Evolutionary conservation across 352 stramenopile genomes (phyloP).

Genomic region (Pythium rishiriense): DNA sequence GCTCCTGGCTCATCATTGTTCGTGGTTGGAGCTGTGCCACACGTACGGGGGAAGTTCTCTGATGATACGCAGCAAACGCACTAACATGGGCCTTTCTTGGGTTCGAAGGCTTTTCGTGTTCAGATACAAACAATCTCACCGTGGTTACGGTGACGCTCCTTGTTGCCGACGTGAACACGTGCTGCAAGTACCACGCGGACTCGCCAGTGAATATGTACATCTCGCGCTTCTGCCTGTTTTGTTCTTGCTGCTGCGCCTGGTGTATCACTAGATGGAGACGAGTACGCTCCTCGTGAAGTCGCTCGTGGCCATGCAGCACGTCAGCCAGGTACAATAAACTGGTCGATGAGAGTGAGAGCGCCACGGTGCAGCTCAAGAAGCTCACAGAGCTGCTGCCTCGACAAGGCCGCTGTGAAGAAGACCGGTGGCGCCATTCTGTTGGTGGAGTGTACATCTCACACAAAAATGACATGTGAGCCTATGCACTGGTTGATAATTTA

Average conservation of each 20-base stretch:
- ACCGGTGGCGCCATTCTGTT: conserved; percentile 40
- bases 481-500: too few species aligned
- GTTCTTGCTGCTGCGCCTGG: conserved; percentile 74
- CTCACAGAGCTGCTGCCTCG: conserved; percentile 49
- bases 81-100: too few species aligned
- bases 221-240: conserved; percentile 84
- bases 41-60: too few species aligned
- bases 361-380: conserved; percentile 70
- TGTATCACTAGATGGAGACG: conserved; percentile 69
- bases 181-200: conserved; percentile 67
- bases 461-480: too few species aligned
- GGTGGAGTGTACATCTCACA: too few species aligned
- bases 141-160: too few species aligned
- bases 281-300: conserved; percentile 77
- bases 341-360: conserved; percentile 66
- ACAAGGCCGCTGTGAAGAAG: conserved; percentile 32
- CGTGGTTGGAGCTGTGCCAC: too few species aligned
- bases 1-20: too few species aligned
- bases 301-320: conserved; percentile 63
- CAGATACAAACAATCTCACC: too few species aligned
- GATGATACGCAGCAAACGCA: too few species aligned
- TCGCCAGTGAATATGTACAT: conserved; percentile 89
- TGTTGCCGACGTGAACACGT: conserved; percentile 69
- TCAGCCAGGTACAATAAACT: conserved; percentile 65
- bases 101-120: too few species aligned